Base-by-base conservation (phyloP, 192 early-diverging fungal species). In the Coemansia sp. region DNA sequence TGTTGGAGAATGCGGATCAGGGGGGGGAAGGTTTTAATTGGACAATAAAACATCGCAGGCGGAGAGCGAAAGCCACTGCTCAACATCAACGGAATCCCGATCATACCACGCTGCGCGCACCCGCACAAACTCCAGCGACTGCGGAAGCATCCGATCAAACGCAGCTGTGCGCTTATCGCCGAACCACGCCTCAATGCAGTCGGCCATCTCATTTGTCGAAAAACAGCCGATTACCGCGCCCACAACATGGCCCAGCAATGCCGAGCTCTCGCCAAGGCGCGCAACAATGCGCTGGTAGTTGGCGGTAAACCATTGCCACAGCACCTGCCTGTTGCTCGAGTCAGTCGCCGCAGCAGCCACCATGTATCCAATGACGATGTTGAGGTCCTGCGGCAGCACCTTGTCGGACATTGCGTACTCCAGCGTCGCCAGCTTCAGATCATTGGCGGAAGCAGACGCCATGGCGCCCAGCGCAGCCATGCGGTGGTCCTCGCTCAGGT, bases 111-210 rank as follows among this genome's bases (percentile, higher is more conserved):
- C 73, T 18, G 77, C 70, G 66, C 88, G 86, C 21, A 86, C 78
- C 14, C 87, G 84, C 30, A 88, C 83, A 53, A 78, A 82, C 76
- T 93, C 92, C 12, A 93, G 68, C 45, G 86, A 85, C 83, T 93
- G 92, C 35, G 85, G 85, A 60, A 93, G 82, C 10, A 88, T 81
- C 16, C 85, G 72, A 64, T 86, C 77, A 61, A 85, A 78, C 16
- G 71, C 77, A 30, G 77, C 77, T 10, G 76, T 79, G 66, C 80
- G 84, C 71, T 89, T 86, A 39, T 78, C 83, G 6, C 63, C 71
- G 55, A 88, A 87, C 72, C 85, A 89, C 4, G 67, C 62, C 55
- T 89, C 78, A 49, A 89, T 76, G 66, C 85, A 80, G 36, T 80
- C 76, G 0, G 81, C 79, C 78, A 87, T 87, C 20, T 83, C 77